These are phyloP conservation scores for Nakaseomyces sp. DNA, from an alignment of 1,139 yeast species.

Conservation along the genomic window DNA sequence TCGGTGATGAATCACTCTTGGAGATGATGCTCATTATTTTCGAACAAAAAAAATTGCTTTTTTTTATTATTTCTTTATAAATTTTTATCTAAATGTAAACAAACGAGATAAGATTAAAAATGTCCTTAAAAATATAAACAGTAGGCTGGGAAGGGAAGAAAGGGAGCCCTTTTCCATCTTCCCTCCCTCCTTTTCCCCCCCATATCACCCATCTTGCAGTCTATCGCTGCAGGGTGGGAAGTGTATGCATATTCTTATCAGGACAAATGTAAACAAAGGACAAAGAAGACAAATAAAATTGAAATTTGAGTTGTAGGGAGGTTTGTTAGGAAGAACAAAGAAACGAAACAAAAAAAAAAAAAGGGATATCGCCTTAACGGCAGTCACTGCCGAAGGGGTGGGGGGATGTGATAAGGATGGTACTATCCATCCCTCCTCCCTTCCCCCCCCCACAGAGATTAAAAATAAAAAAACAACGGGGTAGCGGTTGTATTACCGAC, in stretches of 20 bases:
- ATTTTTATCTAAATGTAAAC: neutral
- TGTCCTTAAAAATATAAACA: too few relatives aligned
- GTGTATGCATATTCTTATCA: neutral
- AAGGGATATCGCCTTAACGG: neutral
- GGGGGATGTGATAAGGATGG: too few relatives aligned
- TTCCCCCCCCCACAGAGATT: neutral
- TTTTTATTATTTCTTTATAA: neutral
- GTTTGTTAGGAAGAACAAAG: too few relatives aligned
- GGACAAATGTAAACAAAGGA: slow-evolving; percentile 2
- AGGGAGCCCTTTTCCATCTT: too few relatives aligned
- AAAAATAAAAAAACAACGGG: neutral
- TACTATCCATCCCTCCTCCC: neutral
- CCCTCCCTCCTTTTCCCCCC: too few relatives aligned
- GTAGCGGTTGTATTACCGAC: neutral
- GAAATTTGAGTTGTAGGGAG: too few relatives aligned
- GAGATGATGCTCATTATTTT: too few relatives aligned
- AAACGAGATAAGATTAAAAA: neutral
- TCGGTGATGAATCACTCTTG: too few relatives aligned
- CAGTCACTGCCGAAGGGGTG: neutral
- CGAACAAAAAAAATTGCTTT: neutral
- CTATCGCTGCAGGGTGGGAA: neutral
- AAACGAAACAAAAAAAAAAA: too few relatives aligned
- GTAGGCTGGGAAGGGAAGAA: too few relatives aligned
- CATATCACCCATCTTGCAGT: too few relatives aligned
- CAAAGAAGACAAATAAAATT: too few relatives aligned